phyloP scores from a whole-genome alignment of 768 basidiomycete species.

The Hysterangium stoloniferum region DNA sequence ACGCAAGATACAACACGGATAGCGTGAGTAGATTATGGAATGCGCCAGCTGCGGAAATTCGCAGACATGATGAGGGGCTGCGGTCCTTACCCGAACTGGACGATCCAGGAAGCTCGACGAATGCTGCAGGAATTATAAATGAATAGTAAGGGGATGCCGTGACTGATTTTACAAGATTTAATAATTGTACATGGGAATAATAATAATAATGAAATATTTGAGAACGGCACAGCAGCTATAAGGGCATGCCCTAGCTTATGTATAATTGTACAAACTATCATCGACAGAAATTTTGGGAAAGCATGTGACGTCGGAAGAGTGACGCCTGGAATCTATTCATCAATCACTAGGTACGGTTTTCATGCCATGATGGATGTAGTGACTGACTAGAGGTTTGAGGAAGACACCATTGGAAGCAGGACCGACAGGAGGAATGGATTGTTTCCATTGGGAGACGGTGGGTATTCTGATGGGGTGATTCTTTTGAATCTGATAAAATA shows the following conservation, averaged over 20 bases:
- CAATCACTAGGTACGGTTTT: not conserved
- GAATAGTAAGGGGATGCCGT: constrained; percentile 61
- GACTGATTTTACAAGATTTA: too few species aligned
- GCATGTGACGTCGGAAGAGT: constrained; percentile 69
- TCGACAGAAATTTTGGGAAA: constrained; percentile 52
- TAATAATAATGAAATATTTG: constrained; percentile 33
- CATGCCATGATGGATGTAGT: too few species aligned
- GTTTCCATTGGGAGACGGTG: too few species aligned
- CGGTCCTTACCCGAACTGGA: constrained; percentile 19
- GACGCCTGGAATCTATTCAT: constrained; percentile 76
- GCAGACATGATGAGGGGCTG: constrained; percentile 35
- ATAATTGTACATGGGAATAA: not conserved
- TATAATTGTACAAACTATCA: constrained; percentile 58
- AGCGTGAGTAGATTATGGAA: constrained; percentile 61
- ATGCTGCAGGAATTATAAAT: constrained; percentile 63
- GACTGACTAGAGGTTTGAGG: not conserved
- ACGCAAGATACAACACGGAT: constrained; percentile 33
- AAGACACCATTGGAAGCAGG: not conserved
- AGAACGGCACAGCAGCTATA: constrained; percentile 66
- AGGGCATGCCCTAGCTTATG: constrained; percentile 81
- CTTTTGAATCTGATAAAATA: too few species aligned
- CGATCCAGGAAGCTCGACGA: constrained; percentile 51
- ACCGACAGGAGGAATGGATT: too few species aligned
- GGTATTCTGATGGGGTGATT: too few species aligned
- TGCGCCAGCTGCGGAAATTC: constrained; percentile 65